These are phyloP conservation scores for Mortierella sp. DNA, from an alignment of 371 early-diverging fungal genomes.

Conservation along the genomic window DNA sequence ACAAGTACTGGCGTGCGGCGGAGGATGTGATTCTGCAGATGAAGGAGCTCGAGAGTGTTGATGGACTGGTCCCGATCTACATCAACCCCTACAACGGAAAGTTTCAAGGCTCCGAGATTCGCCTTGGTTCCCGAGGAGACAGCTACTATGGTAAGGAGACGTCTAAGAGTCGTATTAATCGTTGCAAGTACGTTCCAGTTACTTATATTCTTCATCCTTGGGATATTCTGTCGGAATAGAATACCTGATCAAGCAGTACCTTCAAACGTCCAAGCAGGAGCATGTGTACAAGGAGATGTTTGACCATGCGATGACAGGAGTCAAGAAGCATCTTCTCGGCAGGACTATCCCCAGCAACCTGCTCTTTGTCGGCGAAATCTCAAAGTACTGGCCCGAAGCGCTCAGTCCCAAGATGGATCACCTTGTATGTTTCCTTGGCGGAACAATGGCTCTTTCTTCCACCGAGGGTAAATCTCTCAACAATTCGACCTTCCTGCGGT, in stretches of 20 bases:
- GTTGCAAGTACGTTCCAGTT: no score
- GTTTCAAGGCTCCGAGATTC: constrained; percentile 68
- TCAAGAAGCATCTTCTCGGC: constrained; percentile 78
- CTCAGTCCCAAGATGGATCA: constrained; percentile 90
- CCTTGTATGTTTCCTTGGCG: constrained; percentile 95
- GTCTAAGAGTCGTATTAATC: background rate
- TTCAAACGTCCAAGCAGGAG: constrained; percentile 79
- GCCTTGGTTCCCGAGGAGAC: constrained; percentile 89
- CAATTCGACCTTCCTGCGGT: constrained; percentile 19
- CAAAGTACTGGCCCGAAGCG: constrained; percentile 45
- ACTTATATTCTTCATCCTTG: background rate
- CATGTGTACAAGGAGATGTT: constrained; percentile 78
- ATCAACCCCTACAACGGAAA: constrained; percentile 65
- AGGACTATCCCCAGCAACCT: constrained; percentile 70
- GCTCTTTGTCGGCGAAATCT: constrained; percentile 81
- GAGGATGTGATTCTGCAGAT: constrained; percentile 77
- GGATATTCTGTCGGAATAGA: constrained; percentile 62
- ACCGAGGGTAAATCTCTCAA: constrained; percentile 66
- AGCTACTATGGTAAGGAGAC: constrained; percentile 85
- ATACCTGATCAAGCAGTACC: constrained; percentile 91
- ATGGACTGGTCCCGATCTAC: constrained; percentile 86
- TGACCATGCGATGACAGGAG: constrained; percentile 76
- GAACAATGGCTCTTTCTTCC: constrained; percentile 86
- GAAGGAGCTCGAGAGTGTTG: constrained; percentile 66
- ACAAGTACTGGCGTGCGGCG: constrained; percentile 77